Base-by-base conservation (phyloP, 306 rosid genomes). In the Trifolium subterraneum region DNA sequence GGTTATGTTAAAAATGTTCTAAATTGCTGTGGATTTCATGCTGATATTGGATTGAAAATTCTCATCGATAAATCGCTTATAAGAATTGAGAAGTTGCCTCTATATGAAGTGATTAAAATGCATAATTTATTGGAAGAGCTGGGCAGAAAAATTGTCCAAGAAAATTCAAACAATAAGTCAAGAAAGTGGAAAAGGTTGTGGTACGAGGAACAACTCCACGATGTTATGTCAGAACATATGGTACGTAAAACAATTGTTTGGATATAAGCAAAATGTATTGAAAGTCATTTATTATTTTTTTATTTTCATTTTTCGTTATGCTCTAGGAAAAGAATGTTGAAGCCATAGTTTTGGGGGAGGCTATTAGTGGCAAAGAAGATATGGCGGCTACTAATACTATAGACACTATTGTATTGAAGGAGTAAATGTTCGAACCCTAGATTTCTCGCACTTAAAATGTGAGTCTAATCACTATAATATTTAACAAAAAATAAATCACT, bases 121-220 rank as follows among this genome's bases (percentile, higher is more conserved):
- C 75, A 73, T 48, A 12, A 29, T 7, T 16, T 67, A 58, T 50
- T 79, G 19, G 2, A 9, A 59, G 61, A 73, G 29, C 8, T 73
- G 25, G 78, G 79, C 6, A 45, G 2, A 5, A 38, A 58, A 23
- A 36, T 79, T 25, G 71, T 71, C 10, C 14, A 2, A 35, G 70
- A 70, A 31, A 27, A 65, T 9, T 47, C 63, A 8, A 19, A 10
- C 4, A 44, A 74, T 2, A 29, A 65, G 3, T 59, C 70, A n/a
- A 55, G 51, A 68, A 79, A 58, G 42, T 73, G 76, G 83, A 79
- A 75, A 7, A 67, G 76, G 38, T 7, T 73, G 11, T 73, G 75
- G 83, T 6, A 10, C 2, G 7, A 0, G 4, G 0, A 48, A 20
- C 60, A 73, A 16, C 3, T 59, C 44, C 0, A 0, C 16, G 45